Base-by-base conservation (phyloP, 1,139 yeast genomes). In the Candida labiduridarum region DNA sequence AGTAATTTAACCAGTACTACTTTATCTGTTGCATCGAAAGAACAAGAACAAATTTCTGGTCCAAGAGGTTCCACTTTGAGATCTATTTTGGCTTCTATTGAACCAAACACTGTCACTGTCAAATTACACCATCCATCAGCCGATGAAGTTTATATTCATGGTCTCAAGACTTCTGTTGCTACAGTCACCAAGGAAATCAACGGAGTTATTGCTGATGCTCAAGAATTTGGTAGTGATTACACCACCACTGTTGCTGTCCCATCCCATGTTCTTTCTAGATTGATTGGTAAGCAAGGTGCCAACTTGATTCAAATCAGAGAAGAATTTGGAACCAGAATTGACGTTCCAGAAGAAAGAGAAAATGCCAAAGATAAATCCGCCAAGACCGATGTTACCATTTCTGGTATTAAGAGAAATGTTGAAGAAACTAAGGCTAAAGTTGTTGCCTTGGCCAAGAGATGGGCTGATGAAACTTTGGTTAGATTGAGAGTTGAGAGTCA, bases 281-380 rank as follows among this genome's bases (percentile, higher is more conserved):
- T 95, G 50, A 90, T 95, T 67, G 99, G 99, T 58, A 88, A 87
- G 66, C 89, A 83, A 55, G 99, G 99, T 51, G 72, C 89, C 41
- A 83, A 85, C 64, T 72, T 94, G 65, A 80, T 82, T 59, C 73
- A 82, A 49, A 69, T 90, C 57, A 80, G 87, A 58, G 90, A 88
- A n/a, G 88, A 89, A 64, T 90, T 78, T 61, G 92, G 86, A 45
- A 91, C 89, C 56, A 81, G 79, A 59, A 80, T 95, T 56, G 96
- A 91, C 61, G 85, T 91, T 48, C 49, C 56, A 25, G 62, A 65
- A 27, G 72, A 69, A 30, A 62, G 56, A 35, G 64, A 60, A 31
- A 67, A 67, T 36, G 55, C 54, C 9, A 63, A 67, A 18, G 68
- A 68, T 35, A 66, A 66, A 44, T 76, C 73, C 42, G 82, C 79